Evolutionary conservation across 2,329 filamentous ascomycete species (phyloP).

Genomic region (Aspergillus piperis): DNA sequence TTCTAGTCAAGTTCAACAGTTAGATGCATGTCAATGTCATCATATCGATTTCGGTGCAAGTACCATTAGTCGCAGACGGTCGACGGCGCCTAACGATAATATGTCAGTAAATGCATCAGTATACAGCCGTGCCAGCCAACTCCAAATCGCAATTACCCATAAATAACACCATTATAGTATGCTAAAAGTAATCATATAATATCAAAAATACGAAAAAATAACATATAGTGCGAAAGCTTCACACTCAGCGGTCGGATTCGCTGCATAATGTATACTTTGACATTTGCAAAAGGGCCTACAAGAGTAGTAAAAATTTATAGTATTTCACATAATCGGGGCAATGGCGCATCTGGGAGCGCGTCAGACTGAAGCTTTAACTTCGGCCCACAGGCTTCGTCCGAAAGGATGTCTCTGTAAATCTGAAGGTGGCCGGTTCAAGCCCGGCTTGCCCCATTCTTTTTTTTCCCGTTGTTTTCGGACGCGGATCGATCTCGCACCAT

Average conservation of each 20-base stretch:
- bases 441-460: slow-evolving; percentile 4
- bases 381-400: slow-evolving; percentile 5
- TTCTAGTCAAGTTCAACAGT: no score
- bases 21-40: no score
- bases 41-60: no score
- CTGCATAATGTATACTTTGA: background rate
- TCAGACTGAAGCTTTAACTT: slow-evolving; percentile 10
- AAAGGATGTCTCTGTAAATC: slow-evolving; percentile 5
- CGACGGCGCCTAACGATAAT: no score
- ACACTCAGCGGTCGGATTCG: background rate
- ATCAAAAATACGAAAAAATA: background rate
- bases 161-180: background rate
- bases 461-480: background rate
- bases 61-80: no score
- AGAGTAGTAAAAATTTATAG: fast-evolving
- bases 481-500: background rate
- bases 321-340: background rate
- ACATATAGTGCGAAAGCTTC: background rate
- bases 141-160: background rate
- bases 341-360: slow-evolving; percentile 12
- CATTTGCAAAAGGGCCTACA: background rate
- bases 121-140: no score
- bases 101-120: no score
- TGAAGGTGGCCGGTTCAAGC: slow-evolving; percentile 12
- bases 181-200: background rate